phyloP scores from a whole-genome alignment of 2,329 filamentous ascomycete species.

The Fusarium continuum region DNA sequence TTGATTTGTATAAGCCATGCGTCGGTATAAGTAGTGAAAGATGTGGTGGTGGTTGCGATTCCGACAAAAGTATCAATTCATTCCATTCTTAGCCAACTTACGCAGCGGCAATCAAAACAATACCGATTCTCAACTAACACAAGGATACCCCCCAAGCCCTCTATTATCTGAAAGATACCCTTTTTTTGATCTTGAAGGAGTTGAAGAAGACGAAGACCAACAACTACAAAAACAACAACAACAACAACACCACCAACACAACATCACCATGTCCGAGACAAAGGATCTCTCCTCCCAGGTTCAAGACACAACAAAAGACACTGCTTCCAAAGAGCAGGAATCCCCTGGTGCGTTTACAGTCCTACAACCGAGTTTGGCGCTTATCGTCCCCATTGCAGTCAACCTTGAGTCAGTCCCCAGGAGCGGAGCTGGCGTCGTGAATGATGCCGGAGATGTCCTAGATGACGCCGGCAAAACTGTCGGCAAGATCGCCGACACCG shows the following conservation, averaged over 20 bases:
- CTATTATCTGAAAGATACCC: slow-evolving; percentile 28
- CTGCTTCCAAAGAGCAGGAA: slow-evolving; percentile 39
- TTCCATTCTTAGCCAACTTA: slow-evolving; percentile 30
- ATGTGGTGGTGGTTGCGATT: slow-evolving; percentile 34
- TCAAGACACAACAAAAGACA: slow-evolving; percentile 46
- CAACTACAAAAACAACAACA: not conserved
- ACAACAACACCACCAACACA: not conserved
- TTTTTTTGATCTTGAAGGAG: slow-evolving; percentile 26
- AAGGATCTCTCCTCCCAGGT: slow-evolving; percentile 45
- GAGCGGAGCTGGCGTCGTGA: slow-evolving; percentile 54
- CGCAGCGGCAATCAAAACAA: slow-evolving; percentile 20
- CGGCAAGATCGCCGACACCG: slow-evolving; percentile 53
- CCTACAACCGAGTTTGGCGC: slow-evolving; percentile 35
- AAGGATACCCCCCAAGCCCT: slow-evolving; percentile 26
- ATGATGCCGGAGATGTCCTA: slow-evolving; percentile 56
- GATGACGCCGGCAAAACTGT: slow-evolving; percentile 55
- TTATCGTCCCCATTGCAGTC: slow-evolving; percentile 44
- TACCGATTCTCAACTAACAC: slow-evolving; percentile 26
- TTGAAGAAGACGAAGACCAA: not conserved
- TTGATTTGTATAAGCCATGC: slow-evolving; percentile 36
- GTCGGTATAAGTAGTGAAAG: slow-evolving; percentile 32
- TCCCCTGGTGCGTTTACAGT: slow-evolving; percentile 46
- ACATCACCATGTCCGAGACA: slow-evolving; percentile 11
- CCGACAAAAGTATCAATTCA: slow-evolving; percentile 30
- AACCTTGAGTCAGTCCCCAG: slow-evolving; percentile 47